Percentiles rank a stretch among this genome's conserved stretches.
Evolutionary conservation across 2,329 filamentous ascomycete species (phyloP).

Genomic region (Xylariomycetidae sp.): DNA sequence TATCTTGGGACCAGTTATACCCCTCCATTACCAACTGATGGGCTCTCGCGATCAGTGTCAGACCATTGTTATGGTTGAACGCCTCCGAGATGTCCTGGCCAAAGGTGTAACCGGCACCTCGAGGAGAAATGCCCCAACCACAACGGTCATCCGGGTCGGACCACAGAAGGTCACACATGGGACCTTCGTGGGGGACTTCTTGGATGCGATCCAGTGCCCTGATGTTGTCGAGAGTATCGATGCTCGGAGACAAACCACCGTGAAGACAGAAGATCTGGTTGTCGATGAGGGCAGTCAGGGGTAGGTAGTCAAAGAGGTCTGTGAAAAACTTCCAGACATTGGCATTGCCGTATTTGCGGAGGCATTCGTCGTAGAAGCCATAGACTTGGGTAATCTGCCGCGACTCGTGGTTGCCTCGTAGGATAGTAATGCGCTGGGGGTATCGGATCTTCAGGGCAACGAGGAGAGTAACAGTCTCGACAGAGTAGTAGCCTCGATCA

Average conservation of each 20-base stretch:
- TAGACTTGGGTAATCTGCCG: conserved; percentile 99
- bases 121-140: conserved; percentile 92
- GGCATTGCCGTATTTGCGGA: conserved; percentile 97
- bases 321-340: conserved; percentile 99
- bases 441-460: conserved; percentile 98
- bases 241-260: conserved; percentile 92
- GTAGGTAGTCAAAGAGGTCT: conserved; percentile 97
- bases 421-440: conserved; percentile 94
- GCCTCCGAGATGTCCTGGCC: conserved; percentile 97
- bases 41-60: conserved; percentile 91
- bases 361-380: conserved; percentile 98
- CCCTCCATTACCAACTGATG: conserved; percentile 99
- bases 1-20: conserved; percentile 98
- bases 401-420: conserved; percentile 98
- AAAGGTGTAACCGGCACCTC: conserved; percentile 92
- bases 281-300: conserved; percentile 94
- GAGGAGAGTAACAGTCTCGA: conserved; percentile 95
- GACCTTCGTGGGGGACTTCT: conserved; percentile 96
- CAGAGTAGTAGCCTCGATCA: conserved; percentile 97
- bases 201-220: conserved; percentile 92
- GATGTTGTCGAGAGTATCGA: conserved; percentile 94
- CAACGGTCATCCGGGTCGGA: conserved; percentile 96
- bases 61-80: conserved; percentile 98
- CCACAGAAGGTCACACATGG: conserved; percentile 98
- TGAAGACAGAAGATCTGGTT: conserved; percentile 99